Percentiles rank a stretch among this genome's conserved stretches.
Conservation (phyloP, 108 stramenopile species). For the Pseudonitzschia multiseries region DNA sequence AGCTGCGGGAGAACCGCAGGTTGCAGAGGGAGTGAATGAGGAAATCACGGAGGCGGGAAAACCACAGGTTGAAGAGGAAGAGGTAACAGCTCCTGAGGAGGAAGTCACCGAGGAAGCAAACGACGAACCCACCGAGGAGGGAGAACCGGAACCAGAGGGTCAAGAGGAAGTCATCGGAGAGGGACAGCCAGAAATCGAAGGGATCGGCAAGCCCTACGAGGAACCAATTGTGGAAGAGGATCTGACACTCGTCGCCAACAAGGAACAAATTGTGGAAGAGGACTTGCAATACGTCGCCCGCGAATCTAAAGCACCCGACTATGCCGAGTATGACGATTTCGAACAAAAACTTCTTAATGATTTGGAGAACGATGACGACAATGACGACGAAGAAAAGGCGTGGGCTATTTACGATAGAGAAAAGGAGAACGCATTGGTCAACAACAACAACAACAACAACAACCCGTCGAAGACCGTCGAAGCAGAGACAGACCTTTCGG, state of each 20-base stretch:
- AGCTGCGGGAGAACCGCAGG: background rate
- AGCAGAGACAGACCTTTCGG: background rate
- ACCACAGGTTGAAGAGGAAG: slow-evolving; percentile 1
- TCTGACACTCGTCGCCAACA: background rate
- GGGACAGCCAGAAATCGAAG: background rate
- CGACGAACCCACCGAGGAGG: slow-evolving; percentile 2
- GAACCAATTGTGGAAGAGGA: background rate
- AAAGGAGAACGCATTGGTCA: no score
- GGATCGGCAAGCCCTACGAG: background rate
- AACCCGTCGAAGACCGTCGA: background rate
- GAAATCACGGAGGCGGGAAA: background rate
- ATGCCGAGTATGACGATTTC: no score
- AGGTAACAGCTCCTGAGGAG: no score
- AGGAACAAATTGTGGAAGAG: background rate
- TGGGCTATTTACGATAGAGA: background rate
- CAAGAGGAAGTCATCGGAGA: slow-evolving; percentile 4
- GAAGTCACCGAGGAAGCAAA: slow-evolving; percentile 5
- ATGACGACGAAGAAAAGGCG: slow-evolving; percentile 6
- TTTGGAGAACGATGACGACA: background rate
- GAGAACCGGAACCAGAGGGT: background rate
- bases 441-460: background rate
- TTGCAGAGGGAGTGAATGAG: slow-evolving; percentile 1
- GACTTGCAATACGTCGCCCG: background rate
- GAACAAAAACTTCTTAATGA: background rate
- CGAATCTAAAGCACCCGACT: no score